Evolutionary conservation across 2,329 filamentous ascomycete genomes (phyloP), one percentile per base, ranked within the genome.

Genomic region (Acephala macrosclerotiorum): DNA sequence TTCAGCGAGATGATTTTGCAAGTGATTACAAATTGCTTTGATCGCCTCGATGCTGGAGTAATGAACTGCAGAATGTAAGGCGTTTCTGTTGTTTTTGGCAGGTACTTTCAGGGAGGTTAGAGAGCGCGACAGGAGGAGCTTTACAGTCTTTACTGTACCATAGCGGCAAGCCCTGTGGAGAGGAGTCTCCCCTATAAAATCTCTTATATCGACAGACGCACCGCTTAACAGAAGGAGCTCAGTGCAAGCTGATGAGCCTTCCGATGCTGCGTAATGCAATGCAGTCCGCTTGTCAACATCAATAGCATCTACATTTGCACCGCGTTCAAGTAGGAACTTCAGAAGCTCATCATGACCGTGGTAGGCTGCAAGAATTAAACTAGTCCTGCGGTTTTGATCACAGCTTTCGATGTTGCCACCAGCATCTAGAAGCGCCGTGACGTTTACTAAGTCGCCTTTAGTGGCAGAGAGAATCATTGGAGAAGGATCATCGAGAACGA

Each of bases 261-360:
- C 58, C 20, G 58, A 51, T 16, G 29, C 58, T 38, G 58, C 45
- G 38, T 33, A 61, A 40, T 61, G 58, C 18, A 61, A 22, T 36
- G 45, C 58, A 12, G 58, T 61, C 22, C 45, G 20, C 6, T 14
- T 7, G 11, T 51, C 45, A 22, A 18, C 22, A 33, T 61, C 58
- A 16, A 12, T 2, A 5, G 47, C 42, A 12, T n/a, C 33, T 22
- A 26, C 25, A 53, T 61, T n/a, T 3, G 58, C 45, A 14, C 55
- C 55, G 9, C 22, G 33, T n/a, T 57, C 18, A 16, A 57, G 29
- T 3, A 57, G 20, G n/a, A 40, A 3, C 9, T 38, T 11, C 20
- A 61, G 25, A 38, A 61, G 20, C 2, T 22, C 20, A n/a, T 3
- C 42, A 29, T 51, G 47, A 38, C 45, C 36, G 1, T 36, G 16